Evolutionary conservation across 129 eudicot genomes (phyloP).

Genomic region (Saussurea involucrata): DNA sequence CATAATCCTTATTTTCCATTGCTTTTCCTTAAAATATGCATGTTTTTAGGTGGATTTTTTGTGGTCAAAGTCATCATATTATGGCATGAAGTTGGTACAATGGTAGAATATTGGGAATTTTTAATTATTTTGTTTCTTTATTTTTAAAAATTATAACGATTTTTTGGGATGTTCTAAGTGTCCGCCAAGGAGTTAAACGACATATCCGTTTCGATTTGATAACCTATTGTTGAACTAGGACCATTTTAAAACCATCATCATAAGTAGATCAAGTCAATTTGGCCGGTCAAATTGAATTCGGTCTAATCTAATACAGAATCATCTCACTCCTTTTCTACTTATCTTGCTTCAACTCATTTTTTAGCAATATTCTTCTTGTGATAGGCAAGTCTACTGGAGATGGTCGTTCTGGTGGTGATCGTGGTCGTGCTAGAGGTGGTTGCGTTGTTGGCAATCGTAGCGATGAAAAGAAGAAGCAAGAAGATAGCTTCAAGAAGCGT

Average conservation of each 20-base stretch:
- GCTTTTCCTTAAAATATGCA: conserved; percentile 11
- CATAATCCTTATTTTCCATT: not conserved
- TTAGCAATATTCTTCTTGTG: not conserved
- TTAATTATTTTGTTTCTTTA: too few species aligned
- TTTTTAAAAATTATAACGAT: too few species aligned
- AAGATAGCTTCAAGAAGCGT: not conserved
- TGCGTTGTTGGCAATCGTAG: not conserved
- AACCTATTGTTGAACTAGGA: not conserved
- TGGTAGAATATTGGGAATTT: not conserved
- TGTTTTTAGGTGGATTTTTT: not conserved
- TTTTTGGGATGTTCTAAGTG: not conserved
- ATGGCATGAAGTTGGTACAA: not conserved
- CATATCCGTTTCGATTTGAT: not conserved
- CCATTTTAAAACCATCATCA: not conserved
- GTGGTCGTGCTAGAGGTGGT: not conserved
- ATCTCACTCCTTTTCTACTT: not conserved
- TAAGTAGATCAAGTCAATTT: not conserved
- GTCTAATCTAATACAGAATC: not conserved
- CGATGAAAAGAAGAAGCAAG: not conserved
- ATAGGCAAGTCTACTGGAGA: not conserved
- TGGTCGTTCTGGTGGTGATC: not conserved
- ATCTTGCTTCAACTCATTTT: not conserved
- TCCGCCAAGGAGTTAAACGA: not conserved
- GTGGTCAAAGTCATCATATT: conserved; percentile 19
- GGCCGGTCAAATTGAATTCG: not conserved